Evolutionary conservation across 768 basidiomycete genomes (phyloP), one percentile per base, ranked within the genome.

Genomic region (Mycena kentingensis): DNA sequence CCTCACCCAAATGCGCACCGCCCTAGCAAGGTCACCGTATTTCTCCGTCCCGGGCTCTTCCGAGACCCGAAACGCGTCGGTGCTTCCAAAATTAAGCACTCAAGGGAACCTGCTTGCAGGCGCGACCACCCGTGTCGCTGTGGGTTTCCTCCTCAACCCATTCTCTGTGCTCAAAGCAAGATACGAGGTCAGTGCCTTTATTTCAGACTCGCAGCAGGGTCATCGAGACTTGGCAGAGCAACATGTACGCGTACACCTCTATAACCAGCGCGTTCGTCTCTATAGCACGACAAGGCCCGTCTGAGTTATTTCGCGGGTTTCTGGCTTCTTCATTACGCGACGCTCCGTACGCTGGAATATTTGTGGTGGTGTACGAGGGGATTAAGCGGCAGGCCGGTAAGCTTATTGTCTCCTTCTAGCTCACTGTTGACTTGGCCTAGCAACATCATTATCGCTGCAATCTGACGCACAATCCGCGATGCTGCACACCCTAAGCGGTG

Each of bases 311-410:
- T 63, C 87, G 90, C 41, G 95, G 95, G 0, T 87, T 93, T 63
- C 62, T 88, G 21, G 90, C 93, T 1, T 92, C 93, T 1, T 89
- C 93, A 2, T 75, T 94, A n/a, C 82, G 95, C 41, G 95, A 98
- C 67, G 95, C 93, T 12, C 95, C 95, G 1, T 93, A 95, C 62
- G 93, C 95, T 1, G 95, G 94, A 3, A 69, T 97, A 5, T 98
- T 94, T 61, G 76, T 96, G 29, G 81, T 93, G 2, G 82, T 87
- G 53, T 98, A 98, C 64, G 94, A 98, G 69, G 82, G 83, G 38
- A 81, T 91, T 56, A 98, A 98, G 67, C 76, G 77, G 44, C 80
- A 90, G 61, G 73, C 83, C 3, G 76, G 90, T 88, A 66, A 63
- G 77, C 28, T 38, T 42, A 19, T 8, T 34, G 46, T 50, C 25